Evolutionary conservation across 1,284 basidiomycete species (phyloP).

Genomic region (Thecaphora frezii): DNA sequence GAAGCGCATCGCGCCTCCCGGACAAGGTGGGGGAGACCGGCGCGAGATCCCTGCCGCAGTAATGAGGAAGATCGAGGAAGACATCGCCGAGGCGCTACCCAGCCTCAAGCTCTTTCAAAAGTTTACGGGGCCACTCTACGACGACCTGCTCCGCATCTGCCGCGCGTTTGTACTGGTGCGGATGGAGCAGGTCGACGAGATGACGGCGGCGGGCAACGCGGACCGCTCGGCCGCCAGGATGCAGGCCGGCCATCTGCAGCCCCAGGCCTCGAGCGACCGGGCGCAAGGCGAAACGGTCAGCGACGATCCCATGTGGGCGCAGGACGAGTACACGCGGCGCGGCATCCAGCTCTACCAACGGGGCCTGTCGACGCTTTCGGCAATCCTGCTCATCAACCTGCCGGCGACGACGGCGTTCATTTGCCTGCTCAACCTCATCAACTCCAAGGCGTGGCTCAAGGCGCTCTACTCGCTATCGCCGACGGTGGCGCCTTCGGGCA

Average conservation of each 20-base stretch:
- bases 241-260: background rate
- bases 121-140: constrained; percentile 76
- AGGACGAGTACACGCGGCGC: constrained; percentile 17
- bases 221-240: constrained; percentile 11
- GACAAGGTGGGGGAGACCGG: background rate
- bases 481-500: background rate
- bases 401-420: constrained; percentile 74
- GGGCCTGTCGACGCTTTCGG: constrained; percentile 66
- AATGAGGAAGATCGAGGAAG: constrained; percentile 74
- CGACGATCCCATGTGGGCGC: too few relatives aligned
- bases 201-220: constrained; percentile 20
- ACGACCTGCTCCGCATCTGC: constrained; percentile 82
- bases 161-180: constrained; percentile 88
- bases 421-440: constrained; percentile 76
- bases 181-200: constrained; percentile 70
- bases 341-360: constrained; percentile 45
- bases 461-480: constrained; percentile 44
- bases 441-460: constrained; percentile 45
- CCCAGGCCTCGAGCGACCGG: constrained; percentile 1
- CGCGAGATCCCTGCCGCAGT: constrained; percentile 54
- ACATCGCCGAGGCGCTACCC: constrained; percentile 79
- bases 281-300: background rate
- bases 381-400: constrained; percentile 87
- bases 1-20: constrained; percentile 7
- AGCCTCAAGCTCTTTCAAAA: constrained; percentile 82